Conservation (phyloP, 495 filamentous ascomycete genomes). For the Hypoxylon fragiforme region DNA sequence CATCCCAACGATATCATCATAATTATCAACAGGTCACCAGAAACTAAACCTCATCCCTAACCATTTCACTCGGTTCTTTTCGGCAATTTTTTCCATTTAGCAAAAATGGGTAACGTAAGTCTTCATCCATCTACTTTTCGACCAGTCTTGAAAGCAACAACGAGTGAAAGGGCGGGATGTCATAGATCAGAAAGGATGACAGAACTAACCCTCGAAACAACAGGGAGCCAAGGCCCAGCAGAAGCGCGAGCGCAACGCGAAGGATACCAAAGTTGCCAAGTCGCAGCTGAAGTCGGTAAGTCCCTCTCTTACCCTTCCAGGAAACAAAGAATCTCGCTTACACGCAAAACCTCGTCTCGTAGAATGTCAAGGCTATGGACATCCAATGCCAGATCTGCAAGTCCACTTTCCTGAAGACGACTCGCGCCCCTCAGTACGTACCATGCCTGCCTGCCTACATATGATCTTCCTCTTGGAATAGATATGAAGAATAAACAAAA, state of each 20-base stretch:
- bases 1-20: conserved; percentile 9
- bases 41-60: not conserved
- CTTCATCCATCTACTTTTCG: not conserved
- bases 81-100: conserved; percentile 1
- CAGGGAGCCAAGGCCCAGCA: conserved; percentile 61
- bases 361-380: conserved; percentile 58
- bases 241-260: conserved; percentile 60
- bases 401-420: conserved; percentile 60
- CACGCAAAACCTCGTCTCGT: not conserved
- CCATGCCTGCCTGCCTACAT: no score
- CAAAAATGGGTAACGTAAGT: conserved; percentile 60
- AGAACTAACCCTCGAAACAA: conserved; percentile 18
- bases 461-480: no score
- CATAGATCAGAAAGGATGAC: not conserved
- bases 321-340: conserved; percentile 1
- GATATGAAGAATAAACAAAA: no score
- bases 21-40: not conserved
- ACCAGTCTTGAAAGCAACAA: not conserved
- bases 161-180: not conserved
- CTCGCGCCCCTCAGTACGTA: conserved; percentile 55
- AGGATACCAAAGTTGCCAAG: conserved; percentile 51
- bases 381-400: conserved; percentile 61
- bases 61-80: no score
- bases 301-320: conserved; percentile 1
- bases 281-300: conserved; percentile 60